A percentile compares a stretch with the other conserved stretches of the same genome.
Evolutionary conservation across 2,329 filamentous ascomycete genomes (phyloP).

Genomic region (Neonectria punicea): DNA sequence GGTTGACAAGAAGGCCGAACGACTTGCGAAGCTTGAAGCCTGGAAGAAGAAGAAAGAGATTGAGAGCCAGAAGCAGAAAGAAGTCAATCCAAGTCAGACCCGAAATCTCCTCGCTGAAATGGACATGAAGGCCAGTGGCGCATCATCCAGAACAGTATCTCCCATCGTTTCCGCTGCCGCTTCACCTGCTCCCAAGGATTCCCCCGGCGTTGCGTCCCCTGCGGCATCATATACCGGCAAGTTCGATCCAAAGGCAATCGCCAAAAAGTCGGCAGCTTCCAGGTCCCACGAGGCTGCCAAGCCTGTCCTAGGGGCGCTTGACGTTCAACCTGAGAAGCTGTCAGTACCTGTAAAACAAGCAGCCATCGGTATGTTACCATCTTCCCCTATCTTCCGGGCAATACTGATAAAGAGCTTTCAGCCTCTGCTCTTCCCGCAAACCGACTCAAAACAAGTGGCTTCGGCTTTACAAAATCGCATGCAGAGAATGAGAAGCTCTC

Average conservation of each 20-base stretch:
- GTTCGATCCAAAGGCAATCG: conserved; percentile 87
- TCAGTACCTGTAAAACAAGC: conserved; percentile 47
- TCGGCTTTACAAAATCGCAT: conserved; percentile 79
- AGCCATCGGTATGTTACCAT: conserved; percentile 49
- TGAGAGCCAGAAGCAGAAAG: conserved; percentile 77
- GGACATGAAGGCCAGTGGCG: conserved; percentile 72
- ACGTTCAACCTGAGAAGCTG: conserved; percentile 51
- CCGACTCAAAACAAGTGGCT: conserved; percentile 80
- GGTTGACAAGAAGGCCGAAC: conserved; percentile 79
- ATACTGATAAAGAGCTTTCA: conserved; percentile 43
- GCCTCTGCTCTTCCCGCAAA: conserved; percentile 71
- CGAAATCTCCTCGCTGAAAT: conserved; percentile 77
- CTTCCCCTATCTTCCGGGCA: neutral
- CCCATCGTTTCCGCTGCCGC: conserved; percentile 62
- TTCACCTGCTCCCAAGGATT: conserved; percentile 57
- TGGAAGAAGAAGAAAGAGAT: conserved; percentile 93
- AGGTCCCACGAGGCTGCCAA: conserved; percentile 64
- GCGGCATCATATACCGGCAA: conserved; percentile 76
- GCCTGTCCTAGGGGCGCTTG: conserved; percentile 59
- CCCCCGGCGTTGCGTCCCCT: conserved; percentile 60
- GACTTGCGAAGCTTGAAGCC: conserved; percentile 83
- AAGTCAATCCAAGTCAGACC: conserved; percentile 72
- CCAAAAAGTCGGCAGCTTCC: conserved; percentile 77
- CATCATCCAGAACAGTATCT: conserved; percentile 57
- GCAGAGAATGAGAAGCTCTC: conserved; percentile 73